phyloP scores from a whole-genome alignment of 805 yeast species.

The Cyberlindnera mrakii region DNA sequence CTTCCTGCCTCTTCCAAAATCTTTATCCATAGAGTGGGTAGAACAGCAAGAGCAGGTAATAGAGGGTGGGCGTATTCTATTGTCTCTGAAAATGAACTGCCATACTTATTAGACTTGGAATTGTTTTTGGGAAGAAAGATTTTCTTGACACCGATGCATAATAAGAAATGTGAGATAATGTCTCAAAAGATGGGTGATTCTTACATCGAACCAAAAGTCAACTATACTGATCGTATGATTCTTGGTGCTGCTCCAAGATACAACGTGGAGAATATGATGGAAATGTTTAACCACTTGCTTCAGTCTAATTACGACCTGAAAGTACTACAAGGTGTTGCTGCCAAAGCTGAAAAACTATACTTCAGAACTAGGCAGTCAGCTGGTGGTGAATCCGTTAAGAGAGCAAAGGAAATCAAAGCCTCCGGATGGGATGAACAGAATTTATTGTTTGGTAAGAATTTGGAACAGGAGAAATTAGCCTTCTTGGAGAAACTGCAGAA shows the following conservation, averaged over 20 bases:
- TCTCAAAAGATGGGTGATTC: conserved; percentile 38
- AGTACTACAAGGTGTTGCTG: conserved; percentile 62
- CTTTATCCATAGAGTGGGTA: conserved; percentile 95
- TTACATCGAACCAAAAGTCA: conserved; percentile 49
- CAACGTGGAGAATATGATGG: conserved; percentile 65
- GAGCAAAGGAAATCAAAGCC: conserved; percentile 71
- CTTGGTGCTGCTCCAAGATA: conserved; percentile 78
- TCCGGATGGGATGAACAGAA: conserved; percentile 90
- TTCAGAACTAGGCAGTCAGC: conserved; percentile 83
- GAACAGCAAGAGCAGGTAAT: conserved; percentile 99
- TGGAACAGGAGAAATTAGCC: conserved; percentile 64
- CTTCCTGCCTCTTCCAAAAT: conserved; percentile 90
- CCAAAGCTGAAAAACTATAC: conserved; percentile 84
- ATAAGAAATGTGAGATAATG: conserved; percentile 49
- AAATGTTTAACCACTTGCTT: conserved; percentile 58
- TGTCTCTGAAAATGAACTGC: conserved; percentile 77
- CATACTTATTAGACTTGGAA: conserved; percentile 86
- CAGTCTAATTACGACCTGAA: conserved; percentile 61
- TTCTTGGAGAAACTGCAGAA: conserved; percentile 69
- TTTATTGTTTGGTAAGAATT: conserved; percentile 68
- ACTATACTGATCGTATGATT: conserved; percentile 71
- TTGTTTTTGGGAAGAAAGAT: conserved; percentile 82
- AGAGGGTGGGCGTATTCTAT: conserved; percentile 96
- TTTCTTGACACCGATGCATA: conserved; percentile 62
- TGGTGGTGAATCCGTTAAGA: conserved; percentile 74